Evolutionary conservation across 805 yeast species (phyloP).

Genomic region (Ogataea naganishii): DNA sequence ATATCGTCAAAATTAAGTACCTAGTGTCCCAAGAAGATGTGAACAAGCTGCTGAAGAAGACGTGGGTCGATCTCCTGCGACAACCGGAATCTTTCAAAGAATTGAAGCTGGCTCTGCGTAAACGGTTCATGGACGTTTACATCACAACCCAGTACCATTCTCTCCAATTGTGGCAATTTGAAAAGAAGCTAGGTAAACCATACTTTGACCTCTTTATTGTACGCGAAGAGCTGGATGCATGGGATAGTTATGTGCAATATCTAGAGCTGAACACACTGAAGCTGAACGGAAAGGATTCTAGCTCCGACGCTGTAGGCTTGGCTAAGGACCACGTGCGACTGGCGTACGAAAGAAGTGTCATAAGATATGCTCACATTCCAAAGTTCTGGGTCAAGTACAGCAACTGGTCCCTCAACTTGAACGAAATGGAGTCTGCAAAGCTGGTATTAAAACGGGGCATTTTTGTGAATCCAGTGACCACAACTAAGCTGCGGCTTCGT

Average conservation of each 20-base stretch:
- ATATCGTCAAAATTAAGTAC: slow-evolving; percentile 17
- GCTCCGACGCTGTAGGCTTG: slow-evolving; percentile 10
- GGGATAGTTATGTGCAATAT: slow-evolving; percentile 51
- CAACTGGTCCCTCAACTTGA: slow-evolving; percentile 27
- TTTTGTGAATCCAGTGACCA: slow-evolving; percentile 16
- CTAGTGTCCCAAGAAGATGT: slow-evolving; percentile 17
- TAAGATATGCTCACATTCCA: slow-evolving; percentile 35
- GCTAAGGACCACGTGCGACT: slow-evolving; percentile 20
- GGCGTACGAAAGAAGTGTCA: slow-evolving; percentile 39
- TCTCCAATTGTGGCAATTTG: slow-evolving; percentile 41
- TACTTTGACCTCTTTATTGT: slow-evolving; percentile 25
- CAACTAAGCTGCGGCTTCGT: slow-evolving; percentile 26
- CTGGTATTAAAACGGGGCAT: slow-evolving; percentile 29
- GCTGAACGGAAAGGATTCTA: slow-evolving; percentile 11
- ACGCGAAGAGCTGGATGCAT: slow-evolving; percentile 41
- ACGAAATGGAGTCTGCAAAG: slow-evolving; percentile 27
- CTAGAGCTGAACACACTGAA: slow-evolving; percentile 30
- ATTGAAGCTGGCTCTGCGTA: slow-evolving; percentile 30
- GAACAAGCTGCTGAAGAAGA: slow-evolving; percentile 7
- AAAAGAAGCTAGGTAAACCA: slow-evolving; percentile 29
- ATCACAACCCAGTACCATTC: slow-evolving; percentile 46
- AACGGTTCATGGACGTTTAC: slow-evolving; percentile 41
- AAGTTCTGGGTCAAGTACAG: slow-evolving; percentile 43
- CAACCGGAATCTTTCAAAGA: slow-evolving; percentile 15
- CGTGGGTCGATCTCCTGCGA: slow-evolving; percentile 17